Base-by-base conservation (phyloP, 176 grass and related monocot species). In the sorghum (Sorghum bicolor) region DNA sequence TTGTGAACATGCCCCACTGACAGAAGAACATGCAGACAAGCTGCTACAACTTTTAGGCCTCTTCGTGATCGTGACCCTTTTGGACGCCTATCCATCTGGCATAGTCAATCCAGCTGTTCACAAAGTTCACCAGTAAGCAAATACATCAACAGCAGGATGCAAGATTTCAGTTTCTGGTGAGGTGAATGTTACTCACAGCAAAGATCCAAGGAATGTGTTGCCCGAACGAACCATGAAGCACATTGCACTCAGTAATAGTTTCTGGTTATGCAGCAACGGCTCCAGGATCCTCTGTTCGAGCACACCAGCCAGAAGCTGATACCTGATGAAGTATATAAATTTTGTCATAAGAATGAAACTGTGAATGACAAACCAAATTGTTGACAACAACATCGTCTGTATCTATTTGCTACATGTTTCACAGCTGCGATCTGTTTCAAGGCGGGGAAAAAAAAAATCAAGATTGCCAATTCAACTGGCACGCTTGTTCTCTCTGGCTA, bases 201-300 rank as follows among this genome's bases (percentile, higher is more conserved):
- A 82, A 78, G 94, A 92, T 36, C 94, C 94, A 67, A 97, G 80
- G 81, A 90, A 97, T 78, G 94, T 97, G 86, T 97, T 97, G 40
- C 89, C 94, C 0, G 91, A 86, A n/a, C 94, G 76, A 76, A 97
- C 87, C 0, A 79, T 82, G 64, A 94, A 94, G 89, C 87, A 94
- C 45, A 94, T 6, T 5, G 91, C 94, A 62, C 91, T 94, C 70
- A 97, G 40, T 36, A 80, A 24, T 4, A 97, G 36, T 53, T 97
- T 97, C 47, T 92, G 91, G 2, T 94, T 97, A 70, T 97, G 94
- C 20, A 97, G 48, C 20, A 97, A 25, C 1, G 89, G 91, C 40
- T 97, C 94, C 78, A 97, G 64, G 45, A 97, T 92, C 85, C 94
- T 87, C 82, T 97, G 94, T 86, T 97, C 94, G 8, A 97, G 87